Evolutionary conservation across 1,284 basidiomycete genomes (phyloP), one percentile per base, ranked within the genome.

Genomic region (Sporisorium scitamineum): DNA sequence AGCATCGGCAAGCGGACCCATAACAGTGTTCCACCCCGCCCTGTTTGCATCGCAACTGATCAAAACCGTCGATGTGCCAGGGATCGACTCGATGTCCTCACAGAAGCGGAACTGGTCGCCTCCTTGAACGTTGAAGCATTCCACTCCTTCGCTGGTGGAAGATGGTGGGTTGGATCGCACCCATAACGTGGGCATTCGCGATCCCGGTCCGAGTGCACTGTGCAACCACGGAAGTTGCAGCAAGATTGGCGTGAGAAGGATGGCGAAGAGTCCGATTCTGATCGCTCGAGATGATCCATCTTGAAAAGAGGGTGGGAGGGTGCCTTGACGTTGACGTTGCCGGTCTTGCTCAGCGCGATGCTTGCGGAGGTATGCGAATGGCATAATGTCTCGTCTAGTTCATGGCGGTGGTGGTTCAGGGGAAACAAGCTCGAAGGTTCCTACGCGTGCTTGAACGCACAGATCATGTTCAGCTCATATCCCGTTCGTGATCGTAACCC

Each of bases 1-100:
- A 0, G 69, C 41, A 51, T 59, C 47, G 7, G 8, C 4, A 1
- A 71, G 58, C 1, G 64, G 73, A 1, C 76, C 76, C 72, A 78
- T 75, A 32, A 78, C 76, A 0, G 76, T 78, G 22, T 76, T 78
- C 73, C 76, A 76, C 0, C 41, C 22, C 2, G 18, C 54, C 16
- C 76, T n/a, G 20, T 54, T 53, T 10, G 65, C 54, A 54, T 78
- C 76, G 37, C 76, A 78, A 20, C 61, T 69, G 41, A 76, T 51
- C 20, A 78, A 18, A 14, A 59, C 76, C 31, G 60, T 54, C 8
- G 58, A n/a, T 26, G 26, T 7, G 16, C 54, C 54, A 13, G 60
- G 61, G 11, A 76, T 56, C 6, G 20, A 5, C 31, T 78, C 58
- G 0, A 66, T 31, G 27, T 78, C 76, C 41, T 78, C 76, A 37